These are phyloP conservation scores for Ustilago sp. DNA, from an alignment of 1,284 basidiomycete genomes.

Conservation along the genomic window DNA sequence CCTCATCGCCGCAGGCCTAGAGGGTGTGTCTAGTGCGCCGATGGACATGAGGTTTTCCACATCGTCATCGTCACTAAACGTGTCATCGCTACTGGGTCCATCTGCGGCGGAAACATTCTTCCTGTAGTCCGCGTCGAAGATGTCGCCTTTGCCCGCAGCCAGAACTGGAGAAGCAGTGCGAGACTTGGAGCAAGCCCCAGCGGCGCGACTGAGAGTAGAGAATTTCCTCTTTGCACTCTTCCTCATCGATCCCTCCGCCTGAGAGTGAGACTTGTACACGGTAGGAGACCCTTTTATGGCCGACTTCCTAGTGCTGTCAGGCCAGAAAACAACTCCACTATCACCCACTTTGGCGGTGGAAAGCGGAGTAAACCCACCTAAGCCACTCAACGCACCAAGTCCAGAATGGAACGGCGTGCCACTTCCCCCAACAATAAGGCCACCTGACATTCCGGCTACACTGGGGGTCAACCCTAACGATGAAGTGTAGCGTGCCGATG, in stretches of 20 bases:
- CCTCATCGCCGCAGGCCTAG: conserved; percentile 20
- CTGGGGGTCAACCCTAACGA: conserved; percentile 57
- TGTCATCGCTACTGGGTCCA: conserved; percentile 28
- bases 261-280: conserved; percentile 23
- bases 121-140: conserved; percentile 29
- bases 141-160: conserved; percentile 19
- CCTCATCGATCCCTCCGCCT: not conserved
- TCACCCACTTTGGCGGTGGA: conserved; percentile 15
- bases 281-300: conserved; percentile 25
- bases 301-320: conserved; percentile 30
- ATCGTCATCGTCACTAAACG: conserved; percentile 45
- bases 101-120: conserved; percentile 1
- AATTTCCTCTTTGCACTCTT: not conserved
- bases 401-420: conserved; percentile 42
- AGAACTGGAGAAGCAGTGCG: conserved; percentile 12
- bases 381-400: conserved; percentile 27
- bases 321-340: conserved; percentile 28
- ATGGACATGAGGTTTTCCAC: conserved; percentile 33
- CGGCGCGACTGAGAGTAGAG: not conserved
- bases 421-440: conserved; percentile 12
- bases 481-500: conserved; percentile 43
- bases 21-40: conserved; percentile 48
- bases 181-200: conserved; percentile 3
- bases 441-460: conserved; percentile 45
- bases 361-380: conserved; percentile 47